Percentiles rank a stretch among this genome's conserved stretches.
These are phyloP conservation scores for Jackrogersella multiformis DNA, from an alignment of 495 filamentous ascomycete species.

Conservation along the genomic window DNA sequence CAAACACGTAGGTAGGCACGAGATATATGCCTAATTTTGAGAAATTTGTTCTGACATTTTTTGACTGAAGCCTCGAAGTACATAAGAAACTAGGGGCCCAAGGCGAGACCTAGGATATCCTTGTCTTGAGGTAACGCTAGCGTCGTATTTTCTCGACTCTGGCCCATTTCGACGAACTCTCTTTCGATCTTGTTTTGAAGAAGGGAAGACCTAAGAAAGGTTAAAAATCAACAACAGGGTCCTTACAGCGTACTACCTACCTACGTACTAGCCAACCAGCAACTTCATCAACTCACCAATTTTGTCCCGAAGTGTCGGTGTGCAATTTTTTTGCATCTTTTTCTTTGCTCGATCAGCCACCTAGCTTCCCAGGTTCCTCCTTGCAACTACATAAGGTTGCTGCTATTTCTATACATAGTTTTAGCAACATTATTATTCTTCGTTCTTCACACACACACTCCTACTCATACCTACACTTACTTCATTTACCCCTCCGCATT, in stretches of 20 bases:
- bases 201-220: constrained; percentile 18
- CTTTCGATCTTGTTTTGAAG: constrained; percentile 28
- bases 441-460: background rate
- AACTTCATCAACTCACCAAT: background rate
- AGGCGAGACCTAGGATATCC: constrained; percentile 18
- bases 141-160: constrained; percentile 30
- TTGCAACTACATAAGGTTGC: too few relatives aligned
- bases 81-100: constrained; percentile 8
- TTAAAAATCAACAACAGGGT: constrained; percentile 19
- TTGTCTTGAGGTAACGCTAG: constrained; percentile 25
- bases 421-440: too few relatives aligned
- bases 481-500: constrained; percentile 24
- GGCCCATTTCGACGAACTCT: constrained; percentile 23
- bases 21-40: constrained; percentile 8
- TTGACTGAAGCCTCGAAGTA: constrained; percentile 11
- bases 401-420: too few relatives aligned
- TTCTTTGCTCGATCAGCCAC: background rate
- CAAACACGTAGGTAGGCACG: background rate
- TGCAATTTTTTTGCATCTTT: constrained; percentile 6
- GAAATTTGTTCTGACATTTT: too few relatives aligned
- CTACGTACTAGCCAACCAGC: background rate
- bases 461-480: background rate
- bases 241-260: background rate
- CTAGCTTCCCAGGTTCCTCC: too few relatives aligned
- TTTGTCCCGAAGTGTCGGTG: constrained; percentile 16